Evolutionary conservation across 768 basidiomycete genomes (phyloP).

Genomic region (Crassisporium funariophilum): DNA sequence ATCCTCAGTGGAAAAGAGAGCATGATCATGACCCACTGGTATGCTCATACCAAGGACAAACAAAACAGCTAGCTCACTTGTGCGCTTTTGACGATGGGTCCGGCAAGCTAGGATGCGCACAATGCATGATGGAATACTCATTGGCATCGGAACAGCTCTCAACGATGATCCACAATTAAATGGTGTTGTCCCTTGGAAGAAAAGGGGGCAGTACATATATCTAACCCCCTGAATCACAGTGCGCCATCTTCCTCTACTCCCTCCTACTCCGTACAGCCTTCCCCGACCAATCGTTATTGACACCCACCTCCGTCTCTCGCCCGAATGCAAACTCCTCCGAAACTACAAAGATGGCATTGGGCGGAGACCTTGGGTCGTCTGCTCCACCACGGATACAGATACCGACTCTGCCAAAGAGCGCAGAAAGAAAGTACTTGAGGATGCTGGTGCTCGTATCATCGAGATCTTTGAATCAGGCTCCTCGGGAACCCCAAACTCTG

Average conservation of each 20-base stretch:
- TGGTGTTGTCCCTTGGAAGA: conserved; percentile 47
- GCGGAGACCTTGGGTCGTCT: conserved; percentile 75
- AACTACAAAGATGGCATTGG: conserved; percentile 65
- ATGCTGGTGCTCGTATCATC: conserved; percentile 69
- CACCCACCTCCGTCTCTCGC: conserved; percentile 63
- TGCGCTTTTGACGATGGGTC: conserved; percentile 31
- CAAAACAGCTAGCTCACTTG: conserved; percentile 53
- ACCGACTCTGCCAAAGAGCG: conserved; percentile 28
- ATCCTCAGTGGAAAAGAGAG: conserved; percentile 83
- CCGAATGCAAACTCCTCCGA: conserved; percentile 66
- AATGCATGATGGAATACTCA: conserved; percentile 89
- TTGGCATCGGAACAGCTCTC: conserved; percentile 87
- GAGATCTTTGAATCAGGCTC: conserved; percentile 33
- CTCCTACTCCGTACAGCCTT: conserved; percentile 40
- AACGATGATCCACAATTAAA: conserved; percentile 97
- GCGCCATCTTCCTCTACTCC: conserved; percentile 54
- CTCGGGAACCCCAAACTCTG: not conserved
- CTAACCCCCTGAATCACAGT: conserved; percentile 35
- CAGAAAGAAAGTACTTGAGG: conserved; percentile 49
- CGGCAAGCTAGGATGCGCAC: conserved; percentile 73
- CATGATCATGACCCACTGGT: conserved; percentile 96
- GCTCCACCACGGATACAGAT: conserved; percentile 26
- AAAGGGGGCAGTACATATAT: not conserved
- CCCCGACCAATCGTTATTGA: conserved; percentile 90
- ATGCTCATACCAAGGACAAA: conserved; percentile 19